These are phyloP conservation scores for Castanea mollissima DNA, from an alignment of 306 rosid genomes.

Conservation along the genomic window DNA sequence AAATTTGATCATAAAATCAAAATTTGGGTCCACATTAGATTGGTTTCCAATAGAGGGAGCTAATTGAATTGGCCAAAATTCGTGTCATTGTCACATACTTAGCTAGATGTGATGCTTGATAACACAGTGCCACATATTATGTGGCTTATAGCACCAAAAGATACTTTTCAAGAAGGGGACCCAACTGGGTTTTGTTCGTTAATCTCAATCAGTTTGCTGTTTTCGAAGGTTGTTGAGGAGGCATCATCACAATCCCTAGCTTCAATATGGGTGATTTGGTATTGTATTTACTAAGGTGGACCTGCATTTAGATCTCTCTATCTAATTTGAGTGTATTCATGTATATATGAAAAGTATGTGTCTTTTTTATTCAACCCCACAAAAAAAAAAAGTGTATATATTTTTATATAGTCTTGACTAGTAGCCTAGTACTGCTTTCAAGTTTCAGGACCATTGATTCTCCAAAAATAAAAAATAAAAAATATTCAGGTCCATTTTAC, in stretches of 20 bases:
- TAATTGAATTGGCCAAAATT: slow-evolving; percentile 8
- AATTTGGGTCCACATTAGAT: slow-evolving; percentile 10
- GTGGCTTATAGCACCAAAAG: not conserved
- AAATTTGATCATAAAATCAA: not conserved
- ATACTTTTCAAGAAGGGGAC: not conserved
- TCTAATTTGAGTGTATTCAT: not conserved
- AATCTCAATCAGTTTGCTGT: not conserved
- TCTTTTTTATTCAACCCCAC: too few species aligned
- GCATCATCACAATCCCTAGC: not conserved
- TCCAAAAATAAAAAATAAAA: too few species aligned
- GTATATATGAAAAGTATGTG: not conserved
- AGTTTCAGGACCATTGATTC: too few species aligned
- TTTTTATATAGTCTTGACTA: not conserved
- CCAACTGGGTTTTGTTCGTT: not conserved
- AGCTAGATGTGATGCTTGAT: not conserved
- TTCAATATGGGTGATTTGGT: not conserved
- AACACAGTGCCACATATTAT: not conserved
- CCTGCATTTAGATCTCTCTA: not conserved
- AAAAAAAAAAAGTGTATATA: not conserved
- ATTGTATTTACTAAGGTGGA: not conserved
- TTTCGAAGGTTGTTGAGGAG: not conserved
- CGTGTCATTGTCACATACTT: slow-evolving; percentile 1
- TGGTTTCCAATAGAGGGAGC: slow-evolving; percentile 24
- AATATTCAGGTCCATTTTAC: too few species aligned
- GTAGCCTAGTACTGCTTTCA: not conserved